A percentile compares a stretch with the other conserved stretches of the same genome.
phyloP scores from a whole-genome alignment of 495 filamentous ascomycete species.

The Filosporella fistucella region DNA sequence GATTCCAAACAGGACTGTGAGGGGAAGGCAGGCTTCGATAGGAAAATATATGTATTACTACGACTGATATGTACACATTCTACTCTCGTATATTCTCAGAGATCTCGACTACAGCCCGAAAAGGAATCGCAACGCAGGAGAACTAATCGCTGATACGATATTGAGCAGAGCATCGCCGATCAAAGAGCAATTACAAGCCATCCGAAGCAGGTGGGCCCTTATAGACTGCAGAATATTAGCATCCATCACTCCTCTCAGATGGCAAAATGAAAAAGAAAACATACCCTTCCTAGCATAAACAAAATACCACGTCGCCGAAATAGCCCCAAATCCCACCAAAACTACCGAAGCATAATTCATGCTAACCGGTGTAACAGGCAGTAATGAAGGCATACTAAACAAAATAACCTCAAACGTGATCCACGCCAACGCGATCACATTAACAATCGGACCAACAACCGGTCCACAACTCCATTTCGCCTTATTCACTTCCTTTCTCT shows the following conservation, averaged over 20 bases:
- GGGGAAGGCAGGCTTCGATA: no score
- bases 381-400: conserved; percentile 31
- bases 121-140: no score
- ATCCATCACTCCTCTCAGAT: conserved; percentile 8
- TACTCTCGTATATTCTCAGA: no score
- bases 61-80: no score
- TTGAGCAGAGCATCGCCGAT: no score
- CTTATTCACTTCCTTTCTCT: conserved; percentile 14
- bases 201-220: conserved; percentile 44
- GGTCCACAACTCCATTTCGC: conserved; percentile 22
- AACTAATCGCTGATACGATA: no score
- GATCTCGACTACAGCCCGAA: no score
- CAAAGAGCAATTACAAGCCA: conserved; percentile 30
- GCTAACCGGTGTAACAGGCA: conserved; percentile 32
- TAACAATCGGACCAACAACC: conserved; percentile 22
- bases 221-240: conserved; percentile 27
- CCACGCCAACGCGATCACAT: conserved; percentile 19
- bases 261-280: conserved; percentile 17
- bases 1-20: no score
- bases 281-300: conserved; percentile 42
- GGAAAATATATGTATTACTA: no score
- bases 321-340: conserved; percentile 31
- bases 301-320: conserved; percentile 39
- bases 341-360: conserved; percentile 42
- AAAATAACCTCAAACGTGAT: conserved; percentile 24